Evolutionary conservation across 176 grass and related monocot genomes (phyloP), one percentile per base, ranked within the genome.

Genomic region (Aegilops tauschii): DNA sequence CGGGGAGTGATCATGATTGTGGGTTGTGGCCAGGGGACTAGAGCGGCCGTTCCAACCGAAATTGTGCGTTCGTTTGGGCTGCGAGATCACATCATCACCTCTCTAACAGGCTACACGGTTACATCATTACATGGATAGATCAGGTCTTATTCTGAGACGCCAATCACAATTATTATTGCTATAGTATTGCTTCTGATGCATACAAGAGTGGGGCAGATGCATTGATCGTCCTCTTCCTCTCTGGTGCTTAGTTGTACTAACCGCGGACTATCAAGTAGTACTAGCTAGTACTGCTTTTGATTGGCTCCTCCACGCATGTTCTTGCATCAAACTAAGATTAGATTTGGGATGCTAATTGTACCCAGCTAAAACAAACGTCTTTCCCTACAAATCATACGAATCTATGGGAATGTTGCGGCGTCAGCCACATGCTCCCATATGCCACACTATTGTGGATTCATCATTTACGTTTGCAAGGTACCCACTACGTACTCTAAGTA

Each of bases 21-120:
- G 23, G 61, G 21, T 58, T 58, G 10, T 42, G 23, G 5, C 54
- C 63, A 62, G 72, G 69, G 34, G 71, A 82, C 82, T 35, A 12
- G 54, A 9, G 72, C 72, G 49, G 1, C 63, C 12, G 63, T 35
- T 61, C 35, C 83, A 77, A 82, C 78, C 49, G 83, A 90, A 86
- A 86, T 77, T 8, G 69, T 65, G 83, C 32, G 77, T 16, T 78
- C 28, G 61, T 89, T 76, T 36, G 18, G 14, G 78, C 49, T 36
- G 78, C 78, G 10, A 21, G 56, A 21, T 59, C 56, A 21, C 56
- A 21, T 59, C 18, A 9, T 59, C 17, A 8, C 18, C 56, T 59
- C n/a, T 9, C 59, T 47, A 31, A 29, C 1, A 17, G 1, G 31
- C 18, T 54, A 54, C 16, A 54, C 1, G 16, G 18, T 6, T 54